Conservation (phyloP, 306 rosid species). For the Purshia tridentata region DNA sequence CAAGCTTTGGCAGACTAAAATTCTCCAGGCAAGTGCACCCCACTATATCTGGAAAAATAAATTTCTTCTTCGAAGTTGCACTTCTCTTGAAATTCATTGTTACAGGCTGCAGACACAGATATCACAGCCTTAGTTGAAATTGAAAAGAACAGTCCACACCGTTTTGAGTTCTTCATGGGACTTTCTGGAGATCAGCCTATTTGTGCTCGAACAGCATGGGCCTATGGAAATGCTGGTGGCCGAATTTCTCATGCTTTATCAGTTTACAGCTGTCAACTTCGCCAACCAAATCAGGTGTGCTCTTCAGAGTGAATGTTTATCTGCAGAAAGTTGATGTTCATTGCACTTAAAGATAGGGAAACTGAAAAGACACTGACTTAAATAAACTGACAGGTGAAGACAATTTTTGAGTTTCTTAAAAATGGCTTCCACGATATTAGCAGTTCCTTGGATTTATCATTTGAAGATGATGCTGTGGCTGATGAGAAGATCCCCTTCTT, state of each 20-base stretch:
- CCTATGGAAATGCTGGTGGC: constrained; percentile 90
- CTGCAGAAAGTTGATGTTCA: constrained; percentile 28
- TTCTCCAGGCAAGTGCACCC: constrained; percentile 68
- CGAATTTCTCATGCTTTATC: constrained; percentile 91
- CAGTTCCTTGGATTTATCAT: constrained; percentile 90
- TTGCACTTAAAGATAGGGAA: constrained; percentile 25
- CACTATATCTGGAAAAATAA: constrained; percentile 15
- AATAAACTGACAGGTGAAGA: constrained; percentile 73
- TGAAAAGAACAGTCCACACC: constrained; percentile 97
- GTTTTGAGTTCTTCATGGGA: constrained; percentile 99
- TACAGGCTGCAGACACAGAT: constrained; percentile 93
- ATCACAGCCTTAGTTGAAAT: constrained; percentile 94
- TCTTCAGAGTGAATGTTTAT: neutral
- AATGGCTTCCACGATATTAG: constrained; percentile 90
- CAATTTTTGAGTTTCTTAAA: constrained; percentile 80
- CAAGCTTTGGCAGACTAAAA: constrained; percentile 98
- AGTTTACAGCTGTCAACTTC: constrained; percentile 95
- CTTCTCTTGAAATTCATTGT: constrained; percentile 32
- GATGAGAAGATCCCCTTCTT: constrained; percentile 97
- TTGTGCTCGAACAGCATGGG: constrained; percentile 98
- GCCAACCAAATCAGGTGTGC: constrained; percentile 87
- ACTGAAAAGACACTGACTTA: constrained; percentile 25
- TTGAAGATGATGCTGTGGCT: constrained; percentile 93
- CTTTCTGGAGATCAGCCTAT: constrained; percentile 93
- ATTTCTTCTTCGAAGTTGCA: constrained; percentile 23